Evolutionary conservation across 2,329 filamentous ascomycete species (phyloP).

Genomic region (Geoglossum cookeanum): DNA sequence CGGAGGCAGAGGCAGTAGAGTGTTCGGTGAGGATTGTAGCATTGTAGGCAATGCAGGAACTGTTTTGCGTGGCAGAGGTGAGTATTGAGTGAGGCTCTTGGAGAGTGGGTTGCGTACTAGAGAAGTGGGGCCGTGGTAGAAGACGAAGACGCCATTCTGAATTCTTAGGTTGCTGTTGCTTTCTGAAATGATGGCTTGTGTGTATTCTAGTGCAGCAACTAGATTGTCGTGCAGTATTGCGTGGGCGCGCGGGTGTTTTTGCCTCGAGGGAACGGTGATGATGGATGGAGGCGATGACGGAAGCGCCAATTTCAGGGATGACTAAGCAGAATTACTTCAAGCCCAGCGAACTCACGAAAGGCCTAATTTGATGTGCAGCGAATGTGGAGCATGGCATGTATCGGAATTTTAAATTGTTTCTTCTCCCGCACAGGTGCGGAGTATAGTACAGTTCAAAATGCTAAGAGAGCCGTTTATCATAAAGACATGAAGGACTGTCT

Average conservation of each 20-base stretch:
- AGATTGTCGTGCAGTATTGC: neutral
- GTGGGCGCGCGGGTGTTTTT: neutral
- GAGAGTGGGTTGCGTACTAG: constrained; percentile 1
- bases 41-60: constrained; percentile 85
- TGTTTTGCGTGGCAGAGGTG: constrained; percentile 20
- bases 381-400: neutral
- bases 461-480: neutral
- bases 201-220: neutral
- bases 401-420: neutral
- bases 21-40: constrained; percentile 87
- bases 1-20: constrained; percentile 64
- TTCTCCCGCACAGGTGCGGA: neutral
- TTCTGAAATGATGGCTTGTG: neutral
- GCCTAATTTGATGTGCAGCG: neutral
- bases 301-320: neutral
- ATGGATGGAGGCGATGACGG: neutral
- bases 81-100: neutral
- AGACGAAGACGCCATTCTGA: constrained; percentile 3
- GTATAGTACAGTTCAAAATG: neutral
- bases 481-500: neutral
- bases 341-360: neutral
- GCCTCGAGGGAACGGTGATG: neutral
- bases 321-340: neutral
- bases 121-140: neutral
- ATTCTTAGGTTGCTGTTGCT: neutral